These are phyloP conservation scores for Saturnispora quitensis DNA, from an alignment of 805 yeast genomes.

Conservation along the genomic window DNA sequence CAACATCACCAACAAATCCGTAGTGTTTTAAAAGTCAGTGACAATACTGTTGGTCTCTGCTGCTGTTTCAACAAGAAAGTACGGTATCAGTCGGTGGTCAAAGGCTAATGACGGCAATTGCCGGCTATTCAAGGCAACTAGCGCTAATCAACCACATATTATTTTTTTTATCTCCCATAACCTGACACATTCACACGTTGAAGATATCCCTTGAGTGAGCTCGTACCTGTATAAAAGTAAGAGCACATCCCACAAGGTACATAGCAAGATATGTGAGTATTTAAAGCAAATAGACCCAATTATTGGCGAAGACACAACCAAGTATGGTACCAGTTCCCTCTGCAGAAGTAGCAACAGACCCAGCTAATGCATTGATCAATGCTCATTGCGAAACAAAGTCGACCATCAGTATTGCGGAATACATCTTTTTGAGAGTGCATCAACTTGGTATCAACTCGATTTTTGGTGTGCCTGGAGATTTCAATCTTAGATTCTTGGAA, in stretches of 20 bases:
- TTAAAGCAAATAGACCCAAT: neutral
- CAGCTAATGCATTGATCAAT: neutral
- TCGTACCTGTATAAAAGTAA: neutral
- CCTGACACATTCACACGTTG: neutral
- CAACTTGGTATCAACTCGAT: conserved; percentile 64
- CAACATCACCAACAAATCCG: too few species aligned
- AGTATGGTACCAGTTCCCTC: conserved; percentile 1
- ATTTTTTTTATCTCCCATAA: neutral
- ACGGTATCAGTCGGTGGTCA: neutral
- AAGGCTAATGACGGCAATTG: neutral
- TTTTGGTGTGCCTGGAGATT: conserved; percentile 79
- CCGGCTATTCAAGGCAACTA: neutral
- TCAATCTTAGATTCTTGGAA: conserved; percentile 66
- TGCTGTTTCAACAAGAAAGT: neutral
- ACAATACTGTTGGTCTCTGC: too few species aligned
- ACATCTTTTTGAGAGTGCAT: conserved; percentile 67
- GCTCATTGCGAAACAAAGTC: neutral
- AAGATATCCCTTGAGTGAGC: neutral
- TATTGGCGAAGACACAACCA: neutral
- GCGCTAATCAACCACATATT: too few species aligned
- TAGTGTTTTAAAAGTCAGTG: too few species aligned
- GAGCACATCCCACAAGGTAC: neutral
- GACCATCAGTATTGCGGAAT: conserved; percentile 19
- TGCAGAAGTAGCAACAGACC: neutral
- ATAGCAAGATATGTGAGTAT: too few species aligned